Percentiles rank a stretch among this genome's conserved stretches.
Conservation (phyloP, 1,284 basidiomycete genomes). For the Cutaneotrichosporon dermatis region DNA sequence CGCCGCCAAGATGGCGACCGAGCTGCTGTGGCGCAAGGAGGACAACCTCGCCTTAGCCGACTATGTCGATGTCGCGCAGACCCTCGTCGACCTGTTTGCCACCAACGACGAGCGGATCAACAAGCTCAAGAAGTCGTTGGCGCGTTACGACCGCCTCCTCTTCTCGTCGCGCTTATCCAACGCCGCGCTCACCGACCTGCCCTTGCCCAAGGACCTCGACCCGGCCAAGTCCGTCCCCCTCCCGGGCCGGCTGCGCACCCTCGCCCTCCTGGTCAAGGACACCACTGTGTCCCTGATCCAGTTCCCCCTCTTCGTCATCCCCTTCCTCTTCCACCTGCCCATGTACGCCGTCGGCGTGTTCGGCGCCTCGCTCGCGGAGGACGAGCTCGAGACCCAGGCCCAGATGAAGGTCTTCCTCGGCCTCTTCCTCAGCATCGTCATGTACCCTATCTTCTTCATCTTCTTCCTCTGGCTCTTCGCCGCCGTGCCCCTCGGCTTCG, state of each 20-base stretch:
- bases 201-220: slow-evolving; percentile 65
- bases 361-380: slow-evolving; percentile 68
- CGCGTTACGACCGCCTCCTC: slow-evolving; percentile 82
- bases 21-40: slow-evolving; percentile 79
- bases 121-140: slow-evolving; percentile 63
- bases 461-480: slow-evolving; percentile 73
- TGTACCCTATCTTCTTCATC: slow-evolving; percentile 80
- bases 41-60: slow-evolving; percentile 69
- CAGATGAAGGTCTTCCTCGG: slow-evolving; percentile 88
- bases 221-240: slow-evolving; percentile 66
- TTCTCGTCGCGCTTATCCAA: slow-evolving; percentile 76
- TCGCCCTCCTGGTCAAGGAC: slow-evolving; percentile 72
- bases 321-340: slow-evolving; percentile 74
- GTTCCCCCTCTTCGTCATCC: slow-evolving; percentile 81
- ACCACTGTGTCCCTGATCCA: slow-evolving; percentile 63
- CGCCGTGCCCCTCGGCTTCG: slow-evolving; percentile 59
- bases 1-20: slow-evolving; percentile 79
- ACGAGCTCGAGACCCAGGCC: slow-evolving; percentile 81
- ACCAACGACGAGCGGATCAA: slow-evolving; percentile 58
- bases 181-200: slow-evolving; percentile 67
- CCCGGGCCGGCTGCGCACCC: slow-evolving; percentile 72
- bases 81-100: slow-evolving; percentile 81
- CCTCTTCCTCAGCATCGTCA: slow-evolving; percentile 64
- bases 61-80: slow-evolving; percentile 79
- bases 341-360: slow-evolving; percentile 72